Percentiles rank a stretch among this genome's conserved stretches.
Evolutionary conservation across 148 eudicot species (phyloP).

Genomic region (Cornus kousa): DNA sequence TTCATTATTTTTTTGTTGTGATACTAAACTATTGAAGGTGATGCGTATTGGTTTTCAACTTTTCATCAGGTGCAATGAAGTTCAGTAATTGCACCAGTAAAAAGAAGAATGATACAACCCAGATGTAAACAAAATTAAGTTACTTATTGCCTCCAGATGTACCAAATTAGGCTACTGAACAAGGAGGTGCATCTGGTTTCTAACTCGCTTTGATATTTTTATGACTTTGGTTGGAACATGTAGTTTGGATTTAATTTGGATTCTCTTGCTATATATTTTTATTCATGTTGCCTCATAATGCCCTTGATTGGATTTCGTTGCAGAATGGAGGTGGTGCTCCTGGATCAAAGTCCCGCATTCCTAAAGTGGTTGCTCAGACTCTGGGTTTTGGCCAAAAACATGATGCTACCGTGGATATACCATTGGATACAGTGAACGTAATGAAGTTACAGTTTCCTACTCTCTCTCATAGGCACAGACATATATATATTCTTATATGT

Average conservation of each 20-base stretch:
- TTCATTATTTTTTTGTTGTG: too few relatives aligned
- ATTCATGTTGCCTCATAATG: not conserved
- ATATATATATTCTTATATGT: not conserved
- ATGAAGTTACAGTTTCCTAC: constrained; percentile 12
- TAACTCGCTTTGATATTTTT: not conserved
- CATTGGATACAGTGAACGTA: constrained; percentile 83
- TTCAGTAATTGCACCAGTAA: too few relatives aligned
- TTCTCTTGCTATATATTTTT: not conserved
- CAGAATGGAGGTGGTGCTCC: constrained; percentile 74
- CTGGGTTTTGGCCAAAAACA: constrained; percentile 95
- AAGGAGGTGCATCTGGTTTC: not conserved
- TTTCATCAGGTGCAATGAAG: too few relatives aligned
- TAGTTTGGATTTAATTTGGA: not conserved
- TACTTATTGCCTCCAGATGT: not conserved
- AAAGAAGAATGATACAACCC: too few relatives aligned
- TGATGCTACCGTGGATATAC: constrained; percentile 93
- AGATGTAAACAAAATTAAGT: too few relatives aligned
- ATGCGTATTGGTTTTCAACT: too few relatives aligned
- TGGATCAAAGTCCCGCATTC: constrained; percentile 75
- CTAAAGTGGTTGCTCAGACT: constrained; percentile 56
- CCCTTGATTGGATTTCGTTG: constrained; percentile 4
- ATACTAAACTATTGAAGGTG: too few relatives aligned
- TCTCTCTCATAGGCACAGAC: not conserved
- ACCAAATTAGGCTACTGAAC: not conserved
- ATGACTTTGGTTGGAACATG: not conserved